Evolutionary conservation across 441 rosid species (phyloP).

Genomic region (Breynia disticha): DNA sequence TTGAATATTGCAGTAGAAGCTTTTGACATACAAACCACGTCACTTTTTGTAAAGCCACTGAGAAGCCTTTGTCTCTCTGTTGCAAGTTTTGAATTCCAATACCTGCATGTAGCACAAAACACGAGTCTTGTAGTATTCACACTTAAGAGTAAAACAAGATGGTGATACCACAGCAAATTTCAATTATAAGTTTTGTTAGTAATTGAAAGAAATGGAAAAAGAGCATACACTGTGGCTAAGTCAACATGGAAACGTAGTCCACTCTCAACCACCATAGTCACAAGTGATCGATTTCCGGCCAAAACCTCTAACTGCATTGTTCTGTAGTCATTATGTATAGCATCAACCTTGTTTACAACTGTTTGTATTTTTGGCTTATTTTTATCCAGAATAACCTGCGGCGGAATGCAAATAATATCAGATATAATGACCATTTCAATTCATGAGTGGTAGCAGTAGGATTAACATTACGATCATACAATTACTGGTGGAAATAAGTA

Average conservation of each 20-base stretch:
- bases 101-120: slow-evolving; percentile 35
- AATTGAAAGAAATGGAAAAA: too few relatives aligned
- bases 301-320: slow-evolving; percentile 94
- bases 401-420: slow-evolving; percentile 3
- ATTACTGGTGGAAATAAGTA: slow-evolving; percentile 15
- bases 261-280: slow-evolving; percentile 76
- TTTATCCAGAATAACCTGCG: slow-evolving; percentile 80
- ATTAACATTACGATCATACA: not conserved
- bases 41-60: slow-evolving; percentile 43
- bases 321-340: slow-evolving; percentile 75
- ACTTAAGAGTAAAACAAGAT: not conserved
- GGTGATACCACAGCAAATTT: too few relatives aligned
- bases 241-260: slow-evolving; percentile 79
- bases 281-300: slow-evolving; percentile 87
- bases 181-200: too few relatives aligned
- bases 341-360: slow-evolving; percentile 79
- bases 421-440: not conserved
- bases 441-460: not conserved
- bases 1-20: slow-evolving; percentile 4
- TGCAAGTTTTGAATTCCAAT: slow-evolving; percentile 91
- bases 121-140: slow-evolving; percentile 1
- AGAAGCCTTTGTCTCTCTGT: slow-evolving; percentile 85
- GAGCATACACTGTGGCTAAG: slow-evolving; percentile 62
- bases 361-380: slow-evolving; percentile 83
- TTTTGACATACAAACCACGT: slow-evolving; percentile 72